phyloP scores from a whole-genome alignment of 768 basidiomycete genomes.

The Tricholoma flavovirens region DNA sequence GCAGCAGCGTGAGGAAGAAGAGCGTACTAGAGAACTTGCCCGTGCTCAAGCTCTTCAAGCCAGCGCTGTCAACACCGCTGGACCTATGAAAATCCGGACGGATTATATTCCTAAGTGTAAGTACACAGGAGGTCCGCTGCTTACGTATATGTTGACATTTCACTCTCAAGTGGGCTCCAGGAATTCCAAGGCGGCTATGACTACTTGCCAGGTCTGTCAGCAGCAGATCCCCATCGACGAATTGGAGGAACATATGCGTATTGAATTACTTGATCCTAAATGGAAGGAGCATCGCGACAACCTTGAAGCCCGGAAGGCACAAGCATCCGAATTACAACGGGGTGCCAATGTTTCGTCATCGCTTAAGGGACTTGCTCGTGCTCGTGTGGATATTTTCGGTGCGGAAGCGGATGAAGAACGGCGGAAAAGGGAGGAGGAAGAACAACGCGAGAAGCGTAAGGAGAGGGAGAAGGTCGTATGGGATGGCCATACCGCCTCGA shows the following conservation, averaged over 20 bases:
- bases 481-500: constrained; percentile 97
- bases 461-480: constrained; percentile 95
- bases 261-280: constrained; percentile 93
- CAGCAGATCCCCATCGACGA: constrained; percentile 96
- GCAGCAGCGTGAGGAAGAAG: constrained; percentile 66
- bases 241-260: constrained; percentile 95
- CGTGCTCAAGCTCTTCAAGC: constrained; percentile 78
- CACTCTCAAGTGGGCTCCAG: constrained; percentile 53
- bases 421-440: constrained; percentile 81
- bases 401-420: constrained; percentile 90
- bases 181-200: constrained; percentile 62
- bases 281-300: constrained; percentile 96
- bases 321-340: constrained; percentile 80
- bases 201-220: constrained; percentile 91
- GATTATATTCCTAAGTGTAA: constrained; percentile 93
- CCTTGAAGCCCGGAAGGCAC: constrained; percentile 84
- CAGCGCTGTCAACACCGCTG: constrained; percentile 63
- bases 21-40: constrained; percentile 62
- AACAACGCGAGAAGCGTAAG: constrained; percentile 71
- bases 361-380: constrained; percentile 86
- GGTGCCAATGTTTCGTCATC: constrained; percentile 94
- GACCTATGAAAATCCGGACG: constrained; percentile 90
- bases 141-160: constrained; percentile 4
- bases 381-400: constrained; percentile 97
- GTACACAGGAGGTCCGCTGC: constrained; percentile 24